Conservation (phyloP, 1,139 yeast species). For the Lodderomyces orthopsilosis region DNA sequence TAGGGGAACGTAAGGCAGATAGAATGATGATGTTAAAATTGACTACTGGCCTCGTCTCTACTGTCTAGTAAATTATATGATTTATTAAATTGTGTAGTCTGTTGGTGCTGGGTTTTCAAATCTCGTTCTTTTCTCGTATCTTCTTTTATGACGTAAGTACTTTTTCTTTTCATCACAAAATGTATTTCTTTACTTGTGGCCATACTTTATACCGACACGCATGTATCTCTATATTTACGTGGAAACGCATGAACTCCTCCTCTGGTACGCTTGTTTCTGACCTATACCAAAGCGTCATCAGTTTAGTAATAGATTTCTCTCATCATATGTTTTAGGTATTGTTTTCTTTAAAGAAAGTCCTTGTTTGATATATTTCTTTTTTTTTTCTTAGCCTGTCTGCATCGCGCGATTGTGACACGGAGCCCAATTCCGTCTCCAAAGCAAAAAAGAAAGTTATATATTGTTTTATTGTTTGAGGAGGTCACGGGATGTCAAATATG, state of each 20-base stretch:
- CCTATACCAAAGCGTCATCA: no score
- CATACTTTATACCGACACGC: not conserved
- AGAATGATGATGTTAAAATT: no score
- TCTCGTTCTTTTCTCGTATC: no score
- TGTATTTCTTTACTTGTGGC: no score
- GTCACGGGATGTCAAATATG: slow-evolving; percentile 1
- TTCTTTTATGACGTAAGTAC: not conserved
- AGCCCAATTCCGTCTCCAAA: not conserved
- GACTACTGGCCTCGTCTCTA: no score
- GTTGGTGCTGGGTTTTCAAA: no score
- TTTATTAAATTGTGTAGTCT: no score
- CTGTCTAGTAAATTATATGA: no score
- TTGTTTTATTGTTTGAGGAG: not conserved
- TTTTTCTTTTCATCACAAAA: no score
- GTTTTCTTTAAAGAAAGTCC: no score
- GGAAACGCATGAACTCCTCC: not conserved
- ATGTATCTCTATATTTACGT: not conserved
- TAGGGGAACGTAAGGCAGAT: no score
- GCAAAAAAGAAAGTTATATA: not conserved
- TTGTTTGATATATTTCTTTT: not conserved
- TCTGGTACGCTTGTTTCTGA: not conserved
- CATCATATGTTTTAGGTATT: not conserved
- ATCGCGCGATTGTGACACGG: slow-evolving; percentile 2
- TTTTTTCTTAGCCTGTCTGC: not conserved
- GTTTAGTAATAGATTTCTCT: not conserved